Percentiles rank a stretch among this genome's conserved stretches.
Evolutionary conservation across 352 stramenopile species (phyloP).

Genomic region (Phytophthora sp.): DNA sequence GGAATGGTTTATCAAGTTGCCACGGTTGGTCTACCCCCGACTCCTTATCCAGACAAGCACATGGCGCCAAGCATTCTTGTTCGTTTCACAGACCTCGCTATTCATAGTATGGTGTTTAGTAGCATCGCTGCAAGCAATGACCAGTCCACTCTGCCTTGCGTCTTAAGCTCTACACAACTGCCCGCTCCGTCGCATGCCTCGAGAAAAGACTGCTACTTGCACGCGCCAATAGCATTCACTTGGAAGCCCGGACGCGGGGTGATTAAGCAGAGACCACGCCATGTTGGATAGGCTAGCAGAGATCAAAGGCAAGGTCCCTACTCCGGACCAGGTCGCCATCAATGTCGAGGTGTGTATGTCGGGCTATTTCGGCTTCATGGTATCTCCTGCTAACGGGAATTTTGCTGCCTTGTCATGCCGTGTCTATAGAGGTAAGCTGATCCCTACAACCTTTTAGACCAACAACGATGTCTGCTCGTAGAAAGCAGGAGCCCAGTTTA

Average conservation of each 20-base stretch:
- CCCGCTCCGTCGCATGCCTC: constrained; percentile 7
- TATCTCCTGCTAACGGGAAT: neutral
- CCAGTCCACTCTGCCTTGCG: neutral
- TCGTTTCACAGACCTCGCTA: constrained; percentile 4
- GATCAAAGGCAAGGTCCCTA: constrained; percentile 16
- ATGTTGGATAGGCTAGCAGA: constrained; percentile 12
- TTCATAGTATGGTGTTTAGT: neutral
- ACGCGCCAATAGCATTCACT: constrained; percentile 1
- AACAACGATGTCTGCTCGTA: neutral
- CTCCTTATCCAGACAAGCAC: neutral
- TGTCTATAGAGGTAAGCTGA: constrained; percentile 1
- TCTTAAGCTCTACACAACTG: neutral
- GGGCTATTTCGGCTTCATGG: neutral
- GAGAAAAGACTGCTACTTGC: constrained; percentile 5
- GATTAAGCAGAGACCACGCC: neutral
- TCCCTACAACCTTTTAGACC: neutral
- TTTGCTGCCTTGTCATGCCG: neutral
- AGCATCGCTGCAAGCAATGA: neutral
- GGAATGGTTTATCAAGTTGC: too few relatives aligned
- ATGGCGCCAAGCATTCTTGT: neutral
- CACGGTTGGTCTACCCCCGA: neutral
- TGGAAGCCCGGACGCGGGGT: neutral
- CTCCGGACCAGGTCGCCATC: constrained; percentile 55
- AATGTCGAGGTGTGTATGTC: constrained; percentile 62
- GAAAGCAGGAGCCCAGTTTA: too few relatives aligned